Base-by-base conservation (phyloP, 1,284 basidiomycete genomes). In the Chalciporus piperatoides region DNA sequence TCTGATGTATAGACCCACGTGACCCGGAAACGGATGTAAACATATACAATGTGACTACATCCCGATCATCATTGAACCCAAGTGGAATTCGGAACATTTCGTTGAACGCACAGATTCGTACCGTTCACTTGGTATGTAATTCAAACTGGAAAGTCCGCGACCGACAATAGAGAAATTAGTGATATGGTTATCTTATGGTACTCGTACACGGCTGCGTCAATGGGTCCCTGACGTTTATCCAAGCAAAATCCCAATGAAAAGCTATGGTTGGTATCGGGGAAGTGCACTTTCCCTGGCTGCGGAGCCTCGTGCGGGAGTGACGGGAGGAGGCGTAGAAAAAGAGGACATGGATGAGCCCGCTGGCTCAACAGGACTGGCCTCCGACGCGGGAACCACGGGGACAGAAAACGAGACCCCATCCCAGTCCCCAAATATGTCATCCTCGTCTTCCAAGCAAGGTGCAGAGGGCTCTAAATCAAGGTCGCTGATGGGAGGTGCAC, bases 371-470 rank as follows among this genome's bases (percentile, higher is more conserved):
- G 33, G 23, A 21, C 10, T 30, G 28, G 2, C 39, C 21, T 23
- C 4, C 5, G 21, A 4, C 5, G 21, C 21, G 21, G 21, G 21
- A 23, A 23, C 21, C 25, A 52, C 54, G 2, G 35, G 35, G 27
- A 32, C 15, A 21, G 40, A 42, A n/a, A 46, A 44, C 32, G 55
- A 52, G 36, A 38, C 36, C 3, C 40, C 32, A 3, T 61, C 54
- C 62, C 65, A 65, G 36, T 57, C 48, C n/a, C 55, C 55, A 38
- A 54, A 61, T 32, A 52, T 24, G 24, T 51, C 49, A 32, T 62
- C 61, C 47, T 63, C 67, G n/a, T 68, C 64, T 23, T 64, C 56
- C 43, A 71, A 51, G 21, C 70, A 66, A 50, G 71, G 68, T 6
- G 74, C 68, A 41, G 72, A 71, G 24, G 68, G 64, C 39, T 59